Percentiles rank a stretch among this genome's conserved stretches.
phyloP scores from a whole-genome alignment of 352 stramenopile species.

The Elongisporangium prolatum region DNA sequence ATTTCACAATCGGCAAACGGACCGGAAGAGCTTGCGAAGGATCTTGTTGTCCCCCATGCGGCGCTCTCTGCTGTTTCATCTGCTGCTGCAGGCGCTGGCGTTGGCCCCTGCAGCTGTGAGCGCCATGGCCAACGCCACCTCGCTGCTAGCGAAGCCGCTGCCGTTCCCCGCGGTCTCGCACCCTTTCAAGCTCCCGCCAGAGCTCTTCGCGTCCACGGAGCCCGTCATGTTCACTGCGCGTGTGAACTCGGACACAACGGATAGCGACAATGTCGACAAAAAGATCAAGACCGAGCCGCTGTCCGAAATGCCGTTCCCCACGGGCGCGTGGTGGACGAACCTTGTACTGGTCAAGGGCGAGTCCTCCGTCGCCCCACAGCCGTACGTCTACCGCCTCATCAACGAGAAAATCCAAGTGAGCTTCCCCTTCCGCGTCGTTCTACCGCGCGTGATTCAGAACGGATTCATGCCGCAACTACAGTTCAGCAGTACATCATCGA shows the following conservation, averaged over 20 bases:
- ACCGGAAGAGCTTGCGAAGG: constrained; percentile 1
- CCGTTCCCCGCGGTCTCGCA: constrained; percentile 52
- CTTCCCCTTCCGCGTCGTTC: constrained; percentile 79
- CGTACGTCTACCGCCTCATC: constrained; percentile 58
- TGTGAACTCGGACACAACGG: background rate
- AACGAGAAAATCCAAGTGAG: constrained; percentile 58
- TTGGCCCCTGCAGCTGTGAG: constrained; percentile 1
- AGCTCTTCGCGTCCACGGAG: constrained; percentile 48
- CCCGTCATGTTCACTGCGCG: constrained; percentile 10
- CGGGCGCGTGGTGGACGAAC: constrained; percentile 80
- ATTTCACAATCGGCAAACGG: constrained; percentile 2
- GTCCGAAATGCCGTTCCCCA: constrained; percentile 65
- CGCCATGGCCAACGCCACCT: constrained; percentile 7
- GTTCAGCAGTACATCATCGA: constrained; percentile 21
- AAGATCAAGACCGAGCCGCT: constrained; percentile 15
- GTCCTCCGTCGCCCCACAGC: constrained; percentile 53
- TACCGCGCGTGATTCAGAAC: constrained; percentile 48
- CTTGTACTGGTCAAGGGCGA: constrained; percentile 63
- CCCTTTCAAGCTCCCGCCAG: constrained; percentile 39
- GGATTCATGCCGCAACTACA: constrained; percentile 72
- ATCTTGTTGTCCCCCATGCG: constrained; percentile 2
- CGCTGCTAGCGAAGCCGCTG: constrained; percentile 15
- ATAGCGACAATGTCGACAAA: background rate
- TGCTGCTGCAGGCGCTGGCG: constrained; percentile 3
- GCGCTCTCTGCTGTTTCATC: constrained; percentile 2